Conservation (phyloP, 352 stramenopile species). For the Pythium guiyangense region DNA sequence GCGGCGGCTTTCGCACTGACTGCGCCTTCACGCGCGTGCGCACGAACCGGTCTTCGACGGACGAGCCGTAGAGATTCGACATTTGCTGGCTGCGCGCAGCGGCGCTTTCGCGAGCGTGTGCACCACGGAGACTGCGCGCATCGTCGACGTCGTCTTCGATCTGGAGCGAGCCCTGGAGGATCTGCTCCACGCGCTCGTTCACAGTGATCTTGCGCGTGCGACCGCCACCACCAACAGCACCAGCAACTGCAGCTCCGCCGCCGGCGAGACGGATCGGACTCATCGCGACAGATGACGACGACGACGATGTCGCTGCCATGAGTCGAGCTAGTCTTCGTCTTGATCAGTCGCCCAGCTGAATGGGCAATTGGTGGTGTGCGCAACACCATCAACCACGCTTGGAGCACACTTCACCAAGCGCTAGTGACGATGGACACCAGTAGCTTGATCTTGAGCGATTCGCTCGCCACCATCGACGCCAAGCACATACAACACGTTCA, state of each 20-base stretch:
- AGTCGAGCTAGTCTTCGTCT: too few relatives aligned
- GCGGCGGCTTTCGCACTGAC: slow-evolving; percentile 16
- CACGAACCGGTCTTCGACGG: slow-evolving; percentile 42
- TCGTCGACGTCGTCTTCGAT: slow-evolving; percentile 24
- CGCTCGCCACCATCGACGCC: too few relatives aligned
- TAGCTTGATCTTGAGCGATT: too few relatives aligned
- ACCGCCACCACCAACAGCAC: not conserved
- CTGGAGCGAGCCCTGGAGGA: slow-evolving; percentile 40
- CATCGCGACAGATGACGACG: slow-evolving; percentile 4
- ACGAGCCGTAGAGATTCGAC: slow-evolving; percentile 39
- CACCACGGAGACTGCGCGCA: slow-evolving; percentile 16
- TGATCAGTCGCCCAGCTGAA: too few relatives aligned
- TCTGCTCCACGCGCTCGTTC: slow-evolving; percentile 60
- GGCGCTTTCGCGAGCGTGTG: slow-evolving; percentile 23
- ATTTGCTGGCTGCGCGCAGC: slow-evolving; percentile 39
- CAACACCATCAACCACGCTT: too few relatives aligned
- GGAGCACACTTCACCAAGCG: too few relatives aligned
- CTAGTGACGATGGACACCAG: too few relatives aligned
- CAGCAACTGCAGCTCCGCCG: not conserved
- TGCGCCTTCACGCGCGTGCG: slow-evolving; percentile 13
- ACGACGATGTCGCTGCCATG: not conserved
- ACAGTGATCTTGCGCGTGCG: slow-evolving; percentile 55
- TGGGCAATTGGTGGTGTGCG: too few relatives aligned
- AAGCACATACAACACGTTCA: too few relatives aligned
- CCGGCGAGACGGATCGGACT: slow-evolving; percentile 10